phyloP scores from a whole-genome alignment of 495 filamentous ascomycete species.

The Copromyces sp. region DNA sequence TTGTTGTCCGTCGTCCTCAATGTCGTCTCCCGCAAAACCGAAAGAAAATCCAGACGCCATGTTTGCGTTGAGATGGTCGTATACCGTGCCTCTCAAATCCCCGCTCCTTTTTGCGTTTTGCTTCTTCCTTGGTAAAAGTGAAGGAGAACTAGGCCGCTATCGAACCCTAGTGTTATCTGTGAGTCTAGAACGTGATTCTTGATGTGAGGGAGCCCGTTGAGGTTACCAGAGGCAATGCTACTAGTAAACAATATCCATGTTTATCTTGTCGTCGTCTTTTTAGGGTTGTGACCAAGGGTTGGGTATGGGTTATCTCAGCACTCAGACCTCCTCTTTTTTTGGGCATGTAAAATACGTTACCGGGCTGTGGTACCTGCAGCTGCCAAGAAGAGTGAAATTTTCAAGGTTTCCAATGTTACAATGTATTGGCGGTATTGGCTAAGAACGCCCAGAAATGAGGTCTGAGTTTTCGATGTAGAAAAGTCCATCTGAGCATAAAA shows the following conservation, averaged over 20 bases:
- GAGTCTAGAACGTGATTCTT: neutral
- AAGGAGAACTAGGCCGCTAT: neutral
- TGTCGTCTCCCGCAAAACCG: conserved; percentile 75
- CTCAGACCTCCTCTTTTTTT: too few species aligned
- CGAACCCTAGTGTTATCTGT: neutral
- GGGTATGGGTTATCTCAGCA: too few species aligned
- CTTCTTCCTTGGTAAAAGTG: neutral
- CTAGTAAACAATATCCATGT: neutral
- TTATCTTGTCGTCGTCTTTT: neutral
- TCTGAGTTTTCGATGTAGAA: too few species aligned
- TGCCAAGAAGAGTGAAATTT: too few species aligned
- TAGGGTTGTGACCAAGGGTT: neutral
- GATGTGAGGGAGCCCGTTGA: neutral
- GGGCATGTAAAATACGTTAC: too few species aligned
- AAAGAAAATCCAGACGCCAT: conserved; percentile 53
- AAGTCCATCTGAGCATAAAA: too few species aligned
- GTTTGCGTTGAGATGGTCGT: neutral
- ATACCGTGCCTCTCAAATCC: neutral
- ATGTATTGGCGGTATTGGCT: too few species aligned
- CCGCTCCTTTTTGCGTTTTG: neutral
- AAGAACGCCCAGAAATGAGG: too few species aligned
- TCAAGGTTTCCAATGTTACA: too few species aligned
- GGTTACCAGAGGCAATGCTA: neutral
- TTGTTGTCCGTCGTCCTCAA: conserved; percentile 50
- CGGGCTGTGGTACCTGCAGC: too few species aligned